Base-by-base conservation (phyloP, 2,329 filamentous ascomycete species). In the Mycosphaerella arachidis region DNA sequence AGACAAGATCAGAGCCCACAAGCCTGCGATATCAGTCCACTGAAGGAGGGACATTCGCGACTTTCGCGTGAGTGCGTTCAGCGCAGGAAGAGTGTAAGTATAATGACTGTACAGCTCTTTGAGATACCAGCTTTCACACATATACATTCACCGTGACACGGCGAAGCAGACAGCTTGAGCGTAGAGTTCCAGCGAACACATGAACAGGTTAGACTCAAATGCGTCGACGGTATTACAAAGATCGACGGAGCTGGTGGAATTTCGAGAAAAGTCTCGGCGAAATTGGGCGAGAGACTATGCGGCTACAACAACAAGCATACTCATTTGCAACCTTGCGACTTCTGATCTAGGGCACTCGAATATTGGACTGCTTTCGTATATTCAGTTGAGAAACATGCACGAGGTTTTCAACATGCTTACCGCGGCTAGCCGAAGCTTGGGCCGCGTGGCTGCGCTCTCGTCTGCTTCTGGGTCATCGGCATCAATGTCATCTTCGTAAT, bases 401-500 rank as follows among this genome's bases (percentile, higher is more conserved):
- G 40, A 43, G 40, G 40, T 18, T 43, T 43, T 43, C 4, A 18
- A n/a, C n/a, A 43, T 43, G 40, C 40, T 43, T 43, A 43, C 18
- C 40, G n/a, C 24, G 40, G 13, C 18, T 43, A n/a, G 40, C 40
- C 4, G 40, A 18, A 43, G 40, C 40, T 43, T 43, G 40, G 31
- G 12, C 40, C 40, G 40, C 13, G 40, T 43, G 40, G 40, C 40
- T 59, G 61, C 29, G 58, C 59, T 20, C 48, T 63, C 6, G 57
- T 63, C 52, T 63, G 61, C 53, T 63, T 61, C 53, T 54, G 57
- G 12, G 40, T 61, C 45, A 57, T 63, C 37, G 61, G 59, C 27
- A 33, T 61, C 2, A 55, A 63, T 43, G 61, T 63, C 29, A 61
- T 61, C 58, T 61, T 61, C 56, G 56, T 63, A 20, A 63, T 61